Conservation (phyloP, 495 filamentous ascomycete genomes). For the Cladorrhinum samala region DNA sequence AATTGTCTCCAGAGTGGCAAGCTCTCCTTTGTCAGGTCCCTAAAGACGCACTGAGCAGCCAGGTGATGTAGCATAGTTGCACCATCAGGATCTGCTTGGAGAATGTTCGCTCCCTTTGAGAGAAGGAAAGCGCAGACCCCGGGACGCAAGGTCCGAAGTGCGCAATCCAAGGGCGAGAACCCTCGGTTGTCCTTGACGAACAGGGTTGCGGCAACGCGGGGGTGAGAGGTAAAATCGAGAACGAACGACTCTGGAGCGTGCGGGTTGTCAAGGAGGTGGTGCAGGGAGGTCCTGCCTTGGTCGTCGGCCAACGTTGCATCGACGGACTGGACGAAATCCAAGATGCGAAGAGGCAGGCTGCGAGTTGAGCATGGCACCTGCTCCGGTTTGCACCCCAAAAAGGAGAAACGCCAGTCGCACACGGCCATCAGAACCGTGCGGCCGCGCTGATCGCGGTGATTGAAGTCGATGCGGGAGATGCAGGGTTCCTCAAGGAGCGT, state of each 20-base stretch:
- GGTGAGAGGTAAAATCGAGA: constrained; percentile 11
- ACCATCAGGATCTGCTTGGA: constrained; percentile 13
- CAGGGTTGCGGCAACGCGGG: constrained; percentile 1
- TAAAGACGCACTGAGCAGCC: background rate
- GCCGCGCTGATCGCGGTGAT: constrained; percentile 16
- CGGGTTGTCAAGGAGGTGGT: constrained; percentile 23
- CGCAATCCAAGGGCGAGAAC: constrained; percentile 21
- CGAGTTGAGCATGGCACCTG: no score
- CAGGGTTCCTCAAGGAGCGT: constrained; percentile 13
- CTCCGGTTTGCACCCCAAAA: no score
- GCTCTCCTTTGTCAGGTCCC: background rate
- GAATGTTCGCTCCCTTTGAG: constrained; percentile 5
- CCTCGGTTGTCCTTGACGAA: constrained; percentile 8
- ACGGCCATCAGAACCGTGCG: constrained; percentile 20
- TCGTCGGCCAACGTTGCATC: constrained; percentile 19
- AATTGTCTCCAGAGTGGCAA: no score
- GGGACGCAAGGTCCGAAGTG: constrained; percentile 17
- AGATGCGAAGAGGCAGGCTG: constrained; percentile 10
- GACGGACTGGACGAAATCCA: constrained; percentile 16
- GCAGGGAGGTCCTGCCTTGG: constrained; percentile 22
- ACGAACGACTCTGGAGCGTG: constrained; percentile 15
- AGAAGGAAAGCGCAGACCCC: constrained; percentile 5
- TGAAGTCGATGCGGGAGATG: constrained; percentile 18
- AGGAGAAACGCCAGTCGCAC: background rate
- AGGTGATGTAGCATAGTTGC: constrained; percentile 12